phyloP scores from a whole-genome alignment of 1,284 basidiomycete species.

The Neotropicomus parvogracilis region DNA sequence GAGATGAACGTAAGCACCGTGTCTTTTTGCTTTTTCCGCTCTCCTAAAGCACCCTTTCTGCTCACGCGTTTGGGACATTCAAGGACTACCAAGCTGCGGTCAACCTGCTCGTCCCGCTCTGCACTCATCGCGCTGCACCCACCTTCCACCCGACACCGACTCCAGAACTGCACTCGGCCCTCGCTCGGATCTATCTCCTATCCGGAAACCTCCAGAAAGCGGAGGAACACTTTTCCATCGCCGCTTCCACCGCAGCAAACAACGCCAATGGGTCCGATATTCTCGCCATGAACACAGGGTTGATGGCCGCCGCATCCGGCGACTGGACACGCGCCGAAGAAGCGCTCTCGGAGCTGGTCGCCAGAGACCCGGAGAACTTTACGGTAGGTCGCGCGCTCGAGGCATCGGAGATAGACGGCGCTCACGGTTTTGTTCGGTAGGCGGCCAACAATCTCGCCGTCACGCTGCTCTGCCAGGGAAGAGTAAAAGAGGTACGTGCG shows the following conservation, averaged over 20 bases:
- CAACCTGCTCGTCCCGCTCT: slow-evolving; percentile 60
- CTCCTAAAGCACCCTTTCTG: too few relatives aligned
- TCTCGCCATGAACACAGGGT: slow-evolving; percentile 58
- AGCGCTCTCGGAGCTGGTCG: slow-evolving; percentile 43
- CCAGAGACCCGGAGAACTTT: slow-evolving; percentile 54
- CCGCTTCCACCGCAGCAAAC: slow-evolving; percentile 23
- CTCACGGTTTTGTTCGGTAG: slow-evolving; percentile 33
- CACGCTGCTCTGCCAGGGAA: slow-evolving; percentile 63
- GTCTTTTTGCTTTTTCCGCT: not conserved
- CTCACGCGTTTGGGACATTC: not conserved
- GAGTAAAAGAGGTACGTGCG: slow-evolving; percentile 57
- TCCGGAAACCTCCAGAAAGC: slow-evolving; percentile 61
- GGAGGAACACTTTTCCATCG: slow-evolving; percentile 51
- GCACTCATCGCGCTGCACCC: slow-evolving; percentile 35
- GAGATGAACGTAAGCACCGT: slow-evolving; percentile 60
- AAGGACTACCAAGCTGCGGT: slow-evolving; percentile 70
- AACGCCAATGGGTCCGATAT: slow-evolving; percentile 6
- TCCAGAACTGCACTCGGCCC: slow-evolving; percentile 57
- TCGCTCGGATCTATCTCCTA: slow-evolving; percentile 73
- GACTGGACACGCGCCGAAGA: slow-evolving; percentile 58
- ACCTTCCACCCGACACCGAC: slow-evolving; percentile 29
- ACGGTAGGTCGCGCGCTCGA: slow-evolving; percentile 40
- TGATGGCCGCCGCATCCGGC: slow-evolving; percentile 63
- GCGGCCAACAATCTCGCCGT: slow-evolving; percentile 79
- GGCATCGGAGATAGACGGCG: not conserved